Conservation (phyloP, 2,329 filamentous ascomycete genomes). For the Rutstroemia sp. region DNA sequence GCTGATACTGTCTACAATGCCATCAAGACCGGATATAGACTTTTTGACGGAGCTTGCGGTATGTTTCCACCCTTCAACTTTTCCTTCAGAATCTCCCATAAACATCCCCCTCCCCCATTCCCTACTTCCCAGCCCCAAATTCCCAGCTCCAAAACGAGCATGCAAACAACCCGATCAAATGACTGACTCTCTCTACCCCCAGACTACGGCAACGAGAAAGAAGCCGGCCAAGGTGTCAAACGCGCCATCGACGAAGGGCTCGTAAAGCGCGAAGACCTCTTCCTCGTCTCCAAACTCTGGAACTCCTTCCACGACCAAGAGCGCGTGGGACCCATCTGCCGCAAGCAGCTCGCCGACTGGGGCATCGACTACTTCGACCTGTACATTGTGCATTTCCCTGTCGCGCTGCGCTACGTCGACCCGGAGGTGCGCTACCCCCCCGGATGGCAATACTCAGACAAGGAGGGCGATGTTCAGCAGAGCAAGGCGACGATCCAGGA, state of each 20-base stretch:
- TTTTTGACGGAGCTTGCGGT: slow-evolving; percentile 55
- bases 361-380: slow-evolving; percentile 85
- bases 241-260: slow-evolving; percentile 75
- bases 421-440: slow-evolving; percentile 73
- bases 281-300: slow-evolving; percentile 91
- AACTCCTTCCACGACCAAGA: slow-evolving; percentile 82
- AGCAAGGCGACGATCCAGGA: slow-evolving; percentile 68
- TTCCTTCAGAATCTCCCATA: not conserved
- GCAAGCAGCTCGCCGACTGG: slow-evolving; percentile 75
- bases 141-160: too few species aligned
- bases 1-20: slow-evolving; percentile 62
- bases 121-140: not conserved
- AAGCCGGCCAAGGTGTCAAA: slow-evolving; percentile 67
- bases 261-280: slow-evolving; percentile 79
- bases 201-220: slow-evolving; percentile 81
- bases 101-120: not conserved
- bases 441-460: slow-evolving; percentile 63
- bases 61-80: slow-evolving; percentile 12
- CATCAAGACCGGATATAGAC: slow-evolving; percentile 52
- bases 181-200: slow-evolving; percentile 1
- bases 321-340: slow-evolving; percentile 66
- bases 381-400: slow-evolving; percentile 84
- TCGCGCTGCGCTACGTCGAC: slow-evolving; percentile 79
- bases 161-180: not conserved
- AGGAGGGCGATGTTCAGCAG: slow-evolving; percentile 48